Conservation (phyloP, 2,329 filamentous ascomycete species). For the Aureobasidium namibiae region DNA sequence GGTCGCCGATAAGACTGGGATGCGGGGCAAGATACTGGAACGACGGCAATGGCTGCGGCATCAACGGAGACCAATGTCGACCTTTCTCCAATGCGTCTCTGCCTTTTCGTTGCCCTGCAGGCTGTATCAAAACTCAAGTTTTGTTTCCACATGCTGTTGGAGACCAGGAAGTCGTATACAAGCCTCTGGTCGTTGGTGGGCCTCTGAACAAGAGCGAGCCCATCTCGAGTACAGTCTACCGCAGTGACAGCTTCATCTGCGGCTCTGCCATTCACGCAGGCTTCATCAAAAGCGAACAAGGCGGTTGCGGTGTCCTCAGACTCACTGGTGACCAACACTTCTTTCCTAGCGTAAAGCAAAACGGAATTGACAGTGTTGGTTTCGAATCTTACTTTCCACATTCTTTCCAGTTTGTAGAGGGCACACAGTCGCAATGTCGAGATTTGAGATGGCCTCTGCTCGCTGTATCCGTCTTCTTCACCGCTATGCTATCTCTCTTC, state of each 20-base stretch:
- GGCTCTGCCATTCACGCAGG: conserved; percentile 78
- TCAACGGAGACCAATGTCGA: conserved; percentile 66
- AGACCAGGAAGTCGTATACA: conserved; percentile 51
- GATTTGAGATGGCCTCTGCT: conserved; percentile 82
- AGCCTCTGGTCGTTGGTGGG: conserved; percentile 48
- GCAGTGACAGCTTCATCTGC: conserved; percentile 84
- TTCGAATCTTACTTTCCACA: conserved; percentile 90
- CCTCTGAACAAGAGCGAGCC: conserved; percentile 31
- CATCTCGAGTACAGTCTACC: conserved; percentile 55
- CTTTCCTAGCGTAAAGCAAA: conserved; percentile 55
- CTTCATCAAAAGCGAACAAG: conserved; percentile 59
- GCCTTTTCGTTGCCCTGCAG: conserved; percentile 66
- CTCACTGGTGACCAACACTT: conserved; percentile 59
- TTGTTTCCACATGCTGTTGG: conserved; percentile 70
- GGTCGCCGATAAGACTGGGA: conserved; percentile 54
- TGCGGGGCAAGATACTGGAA: conserved; percentile 65
- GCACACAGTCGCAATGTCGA: conserved; percentile 57
- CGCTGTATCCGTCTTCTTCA: conserved; percentile 72
- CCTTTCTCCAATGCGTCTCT: conserved; percentile 65
- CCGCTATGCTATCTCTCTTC: conserved; percentile 69
- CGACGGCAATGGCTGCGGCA: conserved; percentile 61
- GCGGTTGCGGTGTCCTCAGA: conserved; percentile 74
- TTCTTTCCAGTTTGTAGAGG: conserved; percentile 66
- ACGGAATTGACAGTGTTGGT: conserved; percentile 66
- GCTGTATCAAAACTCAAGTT: conserved; percentile 57